A percentile compares a stretch with the other conserved stretches of the same genome.
Conservation (phyloP, 768 basidiomycete genomes). For the Dacryopinax primogenitus region DNA sequence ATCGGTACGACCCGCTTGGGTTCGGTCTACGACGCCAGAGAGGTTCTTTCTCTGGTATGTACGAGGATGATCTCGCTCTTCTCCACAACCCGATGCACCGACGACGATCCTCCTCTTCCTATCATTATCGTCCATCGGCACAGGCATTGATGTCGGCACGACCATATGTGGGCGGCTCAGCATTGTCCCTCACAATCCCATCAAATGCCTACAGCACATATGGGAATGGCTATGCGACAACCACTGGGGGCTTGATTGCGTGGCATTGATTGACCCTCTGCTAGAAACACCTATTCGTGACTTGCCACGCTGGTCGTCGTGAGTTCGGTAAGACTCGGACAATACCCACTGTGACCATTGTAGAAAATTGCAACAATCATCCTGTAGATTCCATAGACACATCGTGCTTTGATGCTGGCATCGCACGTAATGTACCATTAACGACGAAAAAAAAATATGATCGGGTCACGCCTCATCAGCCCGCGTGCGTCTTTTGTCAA, state of each 20-base stretch:
- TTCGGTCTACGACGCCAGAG: not conserved
- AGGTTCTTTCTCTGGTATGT: not conserved
- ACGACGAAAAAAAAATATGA: no score
- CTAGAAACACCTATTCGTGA: not conserved
- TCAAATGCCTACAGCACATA: not conserved
- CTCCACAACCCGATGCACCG: not conserved
- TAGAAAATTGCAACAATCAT: not conserved
- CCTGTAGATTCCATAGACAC: not conserved
- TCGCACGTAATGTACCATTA: not conserved
- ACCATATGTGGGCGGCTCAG: not conserved
- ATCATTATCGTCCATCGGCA: not conserved
- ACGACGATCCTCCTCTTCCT: not conserved
- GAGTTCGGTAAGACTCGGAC: not conserved
- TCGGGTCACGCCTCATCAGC: no score
- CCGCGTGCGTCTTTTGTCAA: no score
- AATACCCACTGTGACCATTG: not conserved
- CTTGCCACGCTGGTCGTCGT: not conserved
- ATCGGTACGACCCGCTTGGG: not conserved
- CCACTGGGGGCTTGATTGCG: not conserved
- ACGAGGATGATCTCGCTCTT: not conserved
- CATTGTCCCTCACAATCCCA: not conserved
- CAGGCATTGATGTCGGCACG: not conserved
- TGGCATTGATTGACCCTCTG: not conserved
- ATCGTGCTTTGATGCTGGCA: not conserved
- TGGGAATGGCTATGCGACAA: constrained; percentile 7